Conservation (phyloP, 306 rosid genomes). For the Elaeagnus macrophylla region DNA sequence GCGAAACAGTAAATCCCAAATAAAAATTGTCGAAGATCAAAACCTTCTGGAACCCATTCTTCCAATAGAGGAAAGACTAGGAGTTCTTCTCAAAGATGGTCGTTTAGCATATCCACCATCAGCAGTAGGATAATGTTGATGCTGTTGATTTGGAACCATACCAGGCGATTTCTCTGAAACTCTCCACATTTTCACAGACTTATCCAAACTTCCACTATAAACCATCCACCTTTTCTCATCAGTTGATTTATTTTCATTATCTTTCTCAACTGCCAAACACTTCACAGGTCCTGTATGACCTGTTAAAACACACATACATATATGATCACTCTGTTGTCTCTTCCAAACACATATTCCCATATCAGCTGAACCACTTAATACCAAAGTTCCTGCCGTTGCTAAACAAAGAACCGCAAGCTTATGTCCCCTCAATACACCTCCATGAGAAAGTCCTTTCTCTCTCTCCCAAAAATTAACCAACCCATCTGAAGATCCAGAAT, state of each 20-base stretch:
- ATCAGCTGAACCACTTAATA: conserved; percentile 82
- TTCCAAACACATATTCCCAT: conserved; percentile 81
- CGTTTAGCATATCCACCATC: neutral
- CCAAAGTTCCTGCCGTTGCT: conserved; percentile 43
- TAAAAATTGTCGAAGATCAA: neutral
- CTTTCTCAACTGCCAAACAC: conserved; percentile 66
- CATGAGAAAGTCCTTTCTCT: conserved; percentile 34
- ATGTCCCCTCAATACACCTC: conserved; percentile 55
- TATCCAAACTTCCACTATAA: conserved; percentile 90
- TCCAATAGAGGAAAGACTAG: conserved; percentile 24
- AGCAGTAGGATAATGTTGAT: conserved; percentile 5
- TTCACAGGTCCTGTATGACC: conserved; percentile 88
- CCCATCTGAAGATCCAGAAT: conserved; percentile 77
- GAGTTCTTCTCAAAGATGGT: conserved; percentile 16
- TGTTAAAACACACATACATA: conserved; percentile 29
- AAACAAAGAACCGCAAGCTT: conserved; percentile 70
- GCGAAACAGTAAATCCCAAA: too few relatives aligned
- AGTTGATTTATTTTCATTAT: conserved; percentile 14
- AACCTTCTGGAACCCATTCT: conserved; percentile 35
- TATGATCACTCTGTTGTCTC: conserved; percentile 35
- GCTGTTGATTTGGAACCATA: conserved; percentile 2
- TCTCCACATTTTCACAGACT: conserved; percentile 84
- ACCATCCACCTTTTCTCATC: conserved; percentile 48
- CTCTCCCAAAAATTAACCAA: conserved; percentile 57
- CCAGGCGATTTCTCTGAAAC: conserved; percentile 33